Percentiles rank a stretch among this genome's conserved stretches.
Evolutionary conservation across 1,284 basidiomycete genomes (phyloP).

Genomic region (Microbotryum saponariae): DNA sequence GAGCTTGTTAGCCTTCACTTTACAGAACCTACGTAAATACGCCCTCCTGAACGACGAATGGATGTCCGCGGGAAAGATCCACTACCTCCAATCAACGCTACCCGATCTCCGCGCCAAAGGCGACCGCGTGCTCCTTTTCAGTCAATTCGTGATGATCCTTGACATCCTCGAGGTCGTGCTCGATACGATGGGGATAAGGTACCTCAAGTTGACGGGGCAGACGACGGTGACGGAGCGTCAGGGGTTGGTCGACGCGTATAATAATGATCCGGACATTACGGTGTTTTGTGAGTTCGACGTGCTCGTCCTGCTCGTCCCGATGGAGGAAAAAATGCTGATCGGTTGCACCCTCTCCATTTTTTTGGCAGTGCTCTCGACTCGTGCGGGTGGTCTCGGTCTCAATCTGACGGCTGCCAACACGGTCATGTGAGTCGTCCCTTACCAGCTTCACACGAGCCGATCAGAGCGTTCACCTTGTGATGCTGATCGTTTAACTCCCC

Average conservation of each 20-base stretch:
- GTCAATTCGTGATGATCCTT: conserved; percentile 90
- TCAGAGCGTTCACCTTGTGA: too few relatives aligned
- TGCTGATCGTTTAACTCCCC: neutral
- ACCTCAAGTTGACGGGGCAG: conserved; percentile 82
- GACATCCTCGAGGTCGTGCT: conserved; percentile 87
- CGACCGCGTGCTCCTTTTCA: conserved; percentile 85
- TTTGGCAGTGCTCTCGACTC: conserved; percentile 70
- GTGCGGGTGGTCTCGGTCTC: conserved; percentile 62
- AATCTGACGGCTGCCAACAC: conserved; percentile 66
- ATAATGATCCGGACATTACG: conserved; percentile 80
- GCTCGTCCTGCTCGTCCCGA: too few relatives aligned
- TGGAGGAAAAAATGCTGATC: neutral
- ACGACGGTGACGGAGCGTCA: conserved; percentile 92
- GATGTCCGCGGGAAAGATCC: conserved; percentile 82
- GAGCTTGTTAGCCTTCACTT: conserved; percentile 6
- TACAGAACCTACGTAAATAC: conserved; percentile 68
- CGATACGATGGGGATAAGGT: conserved; percentile 65
- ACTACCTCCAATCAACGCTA: conserved; percentile 64
- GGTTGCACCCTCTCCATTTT: neutral
- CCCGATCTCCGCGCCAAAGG: conserved; percentile 60
- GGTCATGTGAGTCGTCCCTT: conserved; percentile 52
- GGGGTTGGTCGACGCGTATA: conserved; percentile 90
- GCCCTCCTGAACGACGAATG: conserved; percentile 68
- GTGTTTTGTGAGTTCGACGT: conserved; percentile 54
- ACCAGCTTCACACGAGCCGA: neutral